Percentiles rank a stretch among this genome's conserved stretches.
phyloP scores from a whole-genome alignment of 352 stramenopile genomes.

The Phytophthora hybrid region DNA sequence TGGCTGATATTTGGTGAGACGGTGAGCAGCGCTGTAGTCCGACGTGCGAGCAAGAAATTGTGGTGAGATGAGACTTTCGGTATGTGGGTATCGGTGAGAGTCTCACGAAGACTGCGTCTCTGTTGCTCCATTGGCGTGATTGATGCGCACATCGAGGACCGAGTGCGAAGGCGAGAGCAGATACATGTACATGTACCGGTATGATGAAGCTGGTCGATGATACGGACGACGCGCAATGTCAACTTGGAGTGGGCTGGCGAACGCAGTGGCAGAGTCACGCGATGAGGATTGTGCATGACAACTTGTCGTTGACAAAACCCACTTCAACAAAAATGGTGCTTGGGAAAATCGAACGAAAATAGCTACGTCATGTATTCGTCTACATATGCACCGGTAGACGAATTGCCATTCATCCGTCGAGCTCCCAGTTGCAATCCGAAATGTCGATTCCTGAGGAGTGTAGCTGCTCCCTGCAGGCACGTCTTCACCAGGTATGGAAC shows the following conservation, averaged over 20 bases:
- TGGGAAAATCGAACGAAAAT: not conserved
- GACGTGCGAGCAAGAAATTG: not conserved
- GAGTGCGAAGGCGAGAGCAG: not conserved
- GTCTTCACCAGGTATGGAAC: conserved; percentile 48
- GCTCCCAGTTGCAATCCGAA: not conserved
- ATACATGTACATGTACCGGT: not conserved
- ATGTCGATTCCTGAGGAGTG: conserved; percentile 20
- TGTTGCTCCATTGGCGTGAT: not conserved
- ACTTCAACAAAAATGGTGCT: not conserved
- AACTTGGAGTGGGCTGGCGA: not conserved
- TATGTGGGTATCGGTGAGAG: no score
- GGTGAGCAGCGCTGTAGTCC: conserved; percentile 6
- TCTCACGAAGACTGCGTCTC: not conserved
- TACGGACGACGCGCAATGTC: not conserved
- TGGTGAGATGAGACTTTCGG: no score
- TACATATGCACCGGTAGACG: not conserved
- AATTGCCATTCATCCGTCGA: no score
- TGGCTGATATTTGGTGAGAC: conserved; percentile 11
- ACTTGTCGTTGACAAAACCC: not conserved
- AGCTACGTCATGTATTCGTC: not conserved
- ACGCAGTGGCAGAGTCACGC: no score
- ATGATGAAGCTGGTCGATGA: not conserved
- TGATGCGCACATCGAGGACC: not conserved
- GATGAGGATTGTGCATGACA: no score
- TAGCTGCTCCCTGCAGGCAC: conserved; percentile 42